phyloP scores from a whole-genome alignment of 2,329 filamentous ascomycete genomes.

The Hypoxylon sp. region DNA sequence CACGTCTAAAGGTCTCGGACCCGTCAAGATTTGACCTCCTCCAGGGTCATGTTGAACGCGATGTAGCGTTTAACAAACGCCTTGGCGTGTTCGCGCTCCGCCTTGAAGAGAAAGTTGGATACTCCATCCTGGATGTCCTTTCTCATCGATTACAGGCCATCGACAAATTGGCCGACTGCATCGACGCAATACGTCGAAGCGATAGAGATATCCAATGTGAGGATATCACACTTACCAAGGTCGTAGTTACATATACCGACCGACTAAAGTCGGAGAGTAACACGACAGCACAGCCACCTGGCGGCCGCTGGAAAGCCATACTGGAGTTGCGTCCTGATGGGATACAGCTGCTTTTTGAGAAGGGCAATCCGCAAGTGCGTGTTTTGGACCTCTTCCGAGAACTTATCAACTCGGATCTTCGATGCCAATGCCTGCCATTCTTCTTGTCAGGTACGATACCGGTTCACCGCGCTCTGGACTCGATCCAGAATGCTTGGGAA shows the following conservation, averaged over 20 bases:
- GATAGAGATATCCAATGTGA: slow-evolving; percentile 64
- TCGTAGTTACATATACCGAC: slow-evolving; percentile 74
- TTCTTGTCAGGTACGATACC: slow-evolving; percentile 70
- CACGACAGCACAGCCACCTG: slow-evolving; percentile 22
- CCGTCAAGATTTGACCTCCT: slow-evolving; percentile 64
- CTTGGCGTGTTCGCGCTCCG: slow-evolving; percentile 71
- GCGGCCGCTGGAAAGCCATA: slow-evolving; percentile 59
- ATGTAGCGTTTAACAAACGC: slow-evolving; percentile 67
- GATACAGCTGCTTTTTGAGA: slow-evolving; percentile 67
- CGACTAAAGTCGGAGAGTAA: slow-evolving; percentile 36
- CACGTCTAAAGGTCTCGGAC: slow-evolving; percentile 63
- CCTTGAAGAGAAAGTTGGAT: slow-evolving; percentile 66
- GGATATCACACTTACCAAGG: slow-evolving; percentile 66
- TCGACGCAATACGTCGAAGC: slow-evolving; percentile 69
- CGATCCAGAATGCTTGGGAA: slow-evolving; percentile 65
- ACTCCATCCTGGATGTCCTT: slow-evolving; percentile 66
- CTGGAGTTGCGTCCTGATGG: slow-evolving; percentile 64
- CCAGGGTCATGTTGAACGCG: slow-evolving; percentile 63
- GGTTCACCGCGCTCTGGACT: slow-evolving; percentile 67
- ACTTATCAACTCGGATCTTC: slow-evolving; percentile 50
- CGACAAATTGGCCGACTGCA: slow-evolving; percentile 74
- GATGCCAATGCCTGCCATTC: slow-evolving; percentile 61
- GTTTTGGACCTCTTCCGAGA: slow-evolving; percentile 68
- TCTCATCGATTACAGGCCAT: slow-evolving; percentile 70
- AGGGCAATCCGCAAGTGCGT: slow-evolving; percentile 72